Percentiles rank a stretch among this genome's conserved stretches.
Conservation (phyloP, 495 filamentous ascomycete species). For the Umbilicaria muhlenbergii region DNA sequence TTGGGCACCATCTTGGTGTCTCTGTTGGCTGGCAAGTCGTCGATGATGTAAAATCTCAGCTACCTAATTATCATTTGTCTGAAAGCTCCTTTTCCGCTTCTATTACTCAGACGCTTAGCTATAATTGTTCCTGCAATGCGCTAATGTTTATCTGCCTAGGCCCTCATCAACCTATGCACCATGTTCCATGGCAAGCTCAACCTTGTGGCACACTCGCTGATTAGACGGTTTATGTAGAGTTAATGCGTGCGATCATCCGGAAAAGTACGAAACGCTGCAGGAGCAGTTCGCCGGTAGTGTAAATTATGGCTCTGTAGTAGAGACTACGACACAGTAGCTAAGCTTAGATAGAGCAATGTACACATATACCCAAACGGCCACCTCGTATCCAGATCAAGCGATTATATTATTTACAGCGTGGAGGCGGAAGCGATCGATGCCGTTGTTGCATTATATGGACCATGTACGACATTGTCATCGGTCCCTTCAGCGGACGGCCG, state of each 20-base stretch:
- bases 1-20: conserved; percentile 36
- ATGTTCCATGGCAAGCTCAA: not conserved
- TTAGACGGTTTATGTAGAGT: conserved; percentile 39
- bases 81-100: conserved; percentile 25
- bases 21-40: conserved; percentile 31
- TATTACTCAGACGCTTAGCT: not conserved
- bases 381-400: conserved; percentile 82
- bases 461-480: conserved; percentile 48
- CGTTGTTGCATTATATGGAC: conserved; percentile 73
- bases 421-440: conserved; percentile 79
- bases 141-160: conserved; percentile 9
- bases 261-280: conserved; percentile 61
- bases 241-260: conserved; percentile 82
- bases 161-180: conserved; percentile 17
- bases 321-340: not conserved
- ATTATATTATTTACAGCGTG: conserved; percentile 96
- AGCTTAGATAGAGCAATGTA: conserved; percentile 43
- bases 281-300: conserved; percentile 64
- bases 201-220: not conserved
- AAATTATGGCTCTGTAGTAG: conserved; percentile 20
- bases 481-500: conserved; percentile 3
- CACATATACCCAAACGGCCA: conserved; percentile 81
- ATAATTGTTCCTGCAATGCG: not conserved
- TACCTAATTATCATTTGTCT: conserved; percentile 88
- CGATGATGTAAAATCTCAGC: conserved; percentile 95